Evolutionary conservation across 768 basidiomycete species (phyloP), one percentile per base, ranked within the genome.

Genomic region (Crepidotus variabilis): DNA sequence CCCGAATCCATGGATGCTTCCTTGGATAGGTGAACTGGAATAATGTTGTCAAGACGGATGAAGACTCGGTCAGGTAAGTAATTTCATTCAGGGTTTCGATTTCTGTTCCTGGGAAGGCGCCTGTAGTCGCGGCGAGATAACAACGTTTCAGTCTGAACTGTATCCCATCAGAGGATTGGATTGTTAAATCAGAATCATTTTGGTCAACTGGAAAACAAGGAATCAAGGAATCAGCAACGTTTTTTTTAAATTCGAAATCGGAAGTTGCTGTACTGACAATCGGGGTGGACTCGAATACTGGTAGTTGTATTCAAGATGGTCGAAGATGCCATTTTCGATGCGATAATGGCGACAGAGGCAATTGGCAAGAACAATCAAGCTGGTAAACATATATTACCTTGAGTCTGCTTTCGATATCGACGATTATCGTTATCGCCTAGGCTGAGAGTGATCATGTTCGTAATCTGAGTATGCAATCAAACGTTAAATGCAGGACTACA

Each of bases 1-100:
- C 34, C 14, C 43, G 34, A 5, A 57, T 49, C 24, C 53, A 23
- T 10, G 48, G 47, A n/a, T 49, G 51, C 21, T 36, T 39, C 52
- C 46, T 56, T 18, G 59, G 59, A 20, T 52, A 53, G 21, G 56
- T 21, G 22, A 53, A 57, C 6, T 47, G 32, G 22, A 57, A 60
- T 3, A 60, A 36, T 13, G 56, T 35, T 9, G 10, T 39, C 14
- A 60, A 54, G 13, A 52, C 28, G 18, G 34, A 23, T 2, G 50
- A 52, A 1, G 55, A 36, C 22, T 50, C 47, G 2, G 58, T 14
- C 28, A 56, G 24, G 16, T 57, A 54, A 48, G 47, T 24, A 14
- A 57, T 47, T 2, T 23, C 51, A 14, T 52, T 34, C 7, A 2
- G 24, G 4, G 35, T 46, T 18, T 58, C 33, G 3, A 58, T 35